Evolutionary conservation across 768 basidiomycete species (phyloP), one percentile per base, ranked within the genome.

Genomic region (Suillus fuscotomentosus): DNA sequence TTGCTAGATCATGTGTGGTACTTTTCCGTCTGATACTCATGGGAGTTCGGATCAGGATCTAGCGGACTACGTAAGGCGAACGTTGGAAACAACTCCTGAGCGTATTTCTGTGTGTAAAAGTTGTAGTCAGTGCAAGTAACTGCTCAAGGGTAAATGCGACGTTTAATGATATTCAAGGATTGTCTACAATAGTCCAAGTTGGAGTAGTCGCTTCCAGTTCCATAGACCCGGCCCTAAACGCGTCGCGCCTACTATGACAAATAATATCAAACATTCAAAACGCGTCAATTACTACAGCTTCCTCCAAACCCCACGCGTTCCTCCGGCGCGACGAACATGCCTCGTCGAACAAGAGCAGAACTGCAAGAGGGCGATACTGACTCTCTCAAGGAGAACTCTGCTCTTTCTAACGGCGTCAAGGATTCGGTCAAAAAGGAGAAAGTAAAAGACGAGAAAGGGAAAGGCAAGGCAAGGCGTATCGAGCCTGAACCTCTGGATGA

Each of bases 1-100:
- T 80, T 0, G 89, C 79, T 42, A 85, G 80, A 71, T 91, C 90
- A 72, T 86, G 88, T 22, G 89, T 83, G 1, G 88, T 89, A 65
- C 77, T 86, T 60, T 76, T 72, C 54, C 75, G 73, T 11, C 76
- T 73, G 59, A 76, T 71, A 63, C 72, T 77, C 76, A 76, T 74
- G 6, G 60, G 34, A 20, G 22, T 7, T 60, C 47, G 60, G 41
- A 60, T 27, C 42, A 11, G 42, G 60, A 42, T 22, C 20, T 36
- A 10, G 11, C 34, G 15, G 56, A 41, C 59, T 61, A 55, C 60
- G 60, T 61, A 45, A 55, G 38, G 56, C 55, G 36, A 38, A 38
- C 36, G 54, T 55, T 13, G 22, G 22, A 34, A 31, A 14, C 6
- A 14, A 11, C 17, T 41, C 15, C 56, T 27, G 24, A 59, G 9